phyloP scores from a whole-genome alignment of 306 rosid genomes.

The Hylodesmum podocarpum region DNA sequence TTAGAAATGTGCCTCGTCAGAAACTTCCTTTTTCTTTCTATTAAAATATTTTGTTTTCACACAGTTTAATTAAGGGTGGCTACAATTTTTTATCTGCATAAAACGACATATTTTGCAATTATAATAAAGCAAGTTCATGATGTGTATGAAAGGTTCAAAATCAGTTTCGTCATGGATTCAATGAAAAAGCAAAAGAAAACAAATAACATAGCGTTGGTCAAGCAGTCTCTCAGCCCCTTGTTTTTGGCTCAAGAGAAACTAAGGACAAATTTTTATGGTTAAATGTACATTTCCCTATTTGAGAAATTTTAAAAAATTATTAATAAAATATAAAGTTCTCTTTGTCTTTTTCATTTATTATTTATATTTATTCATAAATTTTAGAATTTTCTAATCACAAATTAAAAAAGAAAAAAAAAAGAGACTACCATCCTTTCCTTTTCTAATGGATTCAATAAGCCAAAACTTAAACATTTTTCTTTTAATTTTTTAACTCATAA shows the following conservation, averaged over 20 bases:
- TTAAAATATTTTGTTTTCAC: slow-evolving; percentile 24
- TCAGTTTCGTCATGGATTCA: neutral
- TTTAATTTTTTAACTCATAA: neutral
- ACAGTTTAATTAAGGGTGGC: slow-evolving; percentile 7
- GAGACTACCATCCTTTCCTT: neutral
- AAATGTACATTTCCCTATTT: neutral
- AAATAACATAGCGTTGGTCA: slow-evolving; percentile 6
- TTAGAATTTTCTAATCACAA: no score
- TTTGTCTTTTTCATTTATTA: neutral
- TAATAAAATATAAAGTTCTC: neutral
- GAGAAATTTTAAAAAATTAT: neutral
- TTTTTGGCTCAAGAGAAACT: neutral
- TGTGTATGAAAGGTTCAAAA: slow-evolving; percentile 11
- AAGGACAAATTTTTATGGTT: neutral
- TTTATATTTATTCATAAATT: neutral
- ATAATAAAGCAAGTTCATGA: slow-evolving; percentile 9
- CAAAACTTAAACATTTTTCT: neutral
- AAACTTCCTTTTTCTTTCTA: neutral
- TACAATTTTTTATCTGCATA: neutral
- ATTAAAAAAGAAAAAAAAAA: neutral
- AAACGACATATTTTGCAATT: neutral
- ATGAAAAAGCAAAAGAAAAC: neutral
- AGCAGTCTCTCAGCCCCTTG: neutral
- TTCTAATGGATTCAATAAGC: neutral
- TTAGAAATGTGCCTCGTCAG: neutral